Evolutionary conservation across 108 stramenopile genomes (phyloP).

Genomic region (Fragilaria crotonensis): DNA sequence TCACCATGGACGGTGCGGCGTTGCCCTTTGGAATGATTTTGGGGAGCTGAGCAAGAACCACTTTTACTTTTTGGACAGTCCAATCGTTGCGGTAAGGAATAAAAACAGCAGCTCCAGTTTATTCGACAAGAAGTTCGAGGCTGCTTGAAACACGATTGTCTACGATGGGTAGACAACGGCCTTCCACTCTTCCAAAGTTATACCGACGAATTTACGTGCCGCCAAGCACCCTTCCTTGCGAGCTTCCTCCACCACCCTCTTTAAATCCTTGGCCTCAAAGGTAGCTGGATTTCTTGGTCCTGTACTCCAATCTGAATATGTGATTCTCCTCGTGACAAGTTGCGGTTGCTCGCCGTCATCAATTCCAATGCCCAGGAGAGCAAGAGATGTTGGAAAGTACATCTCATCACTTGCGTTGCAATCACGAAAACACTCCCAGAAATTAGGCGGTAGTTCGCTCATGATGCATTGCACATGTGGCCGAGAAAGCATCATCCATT

Average conservation of each 20-base stretch:
- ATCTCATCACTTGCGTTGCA: conserved; percentile 81
- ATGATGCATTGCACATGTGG: conserved; percentile 50
- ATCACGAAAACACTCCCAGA: conserved; percentile 64
- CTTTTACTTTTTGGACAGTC: too few relatives aligned
- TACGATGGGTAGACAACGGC: too few relatives aligned
- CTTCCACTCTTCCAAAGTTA: conserved; percentile 26
- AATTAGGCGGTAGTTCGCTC: conserved; percentile 24
- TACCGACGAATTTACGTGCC: conserved; percentile 68
- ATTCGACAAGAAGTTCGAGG: too few relatives aligned
- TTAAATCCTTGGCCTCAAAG: conserved; percentile 50
- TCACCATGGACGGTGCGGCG: too few relatives aligned
- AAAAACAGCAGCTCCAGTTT: too few relatives aligned
- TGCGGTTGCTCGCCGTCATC: conserved; percentile 13
- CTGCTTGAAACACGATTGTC: too few relatives aligned
- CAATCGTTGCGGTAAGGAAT: too few relatives aligned
- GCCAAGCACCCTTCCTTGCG: conserved; percentile 68
- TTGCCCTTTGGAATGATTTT: too few relatives aligned
- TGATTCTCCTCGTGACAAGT: conserved; percentile 44
- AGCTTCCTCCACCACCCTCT: conserved; percentile 46
- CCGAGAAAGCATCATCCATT: conserved; percentile 71
- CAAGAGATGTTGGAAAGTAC: conserved; percentile 74
- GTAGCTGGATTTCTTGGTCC: conserved; percentile 73
- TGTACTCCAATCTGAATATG: conserved; percentile 79
- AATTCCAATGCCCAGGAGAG: conserved; percentile 42
- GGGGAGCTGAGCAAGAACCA: too few relatives aligned